Percentiles rank a stretch among this genome's conserved stretches.
These are phyloP conservation scores for Diaporthe sp. DNA, from an alignment of 2,329 filamentous ascomycete species.

Conservation along the genomic window DNA sequence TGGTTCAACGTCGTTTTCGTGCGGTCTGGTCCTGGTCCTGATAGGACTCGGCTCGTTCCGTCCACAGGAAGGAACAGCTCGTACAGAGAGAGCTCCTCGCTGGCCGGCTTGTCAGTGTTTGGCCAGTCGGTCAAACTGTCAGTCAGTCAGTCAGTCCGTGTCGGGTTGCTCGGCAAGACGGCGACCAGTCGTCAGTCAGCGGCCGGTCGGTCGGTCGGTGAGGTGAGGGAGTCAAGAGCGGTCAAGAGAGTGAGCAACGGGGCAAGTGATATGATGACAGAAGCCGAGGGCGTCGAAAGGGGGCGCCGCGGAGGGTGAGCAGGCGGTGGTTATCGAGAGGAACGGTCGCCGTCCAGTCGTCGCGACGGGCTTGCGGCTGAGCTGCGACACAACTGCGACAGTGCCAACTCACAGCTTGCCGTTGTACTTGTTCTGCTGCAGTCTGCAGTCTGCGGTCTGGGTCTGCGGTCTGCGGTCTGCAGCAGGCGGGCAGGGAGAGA, in stretches of 20 bases:
- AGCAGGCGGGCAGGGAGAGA: conserved; percentile 23
- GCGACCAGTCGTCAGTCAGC: conserved; percentile 17
- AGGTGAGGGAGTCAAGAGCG: not conserved
- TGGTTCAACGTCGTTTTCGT: conserved; percentile 17
- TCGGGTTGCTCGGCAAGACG: conserved; percentile 19
- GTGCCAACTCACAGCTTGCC: conserved; percentile 28
- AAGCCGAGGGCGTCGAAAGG: conserved; percentile 24
- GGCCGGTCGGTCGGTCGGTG: conserved; percentile 12
- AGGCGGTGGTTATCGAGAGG: conserved; percentile 24
- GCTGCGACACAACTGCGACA: conserved; percentile 34
- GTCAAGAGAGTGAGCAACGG: conserved; percentile 13
- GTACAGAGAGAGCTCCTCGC: not conserved
- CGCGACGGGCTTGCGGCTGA: conserved; percentile 26
- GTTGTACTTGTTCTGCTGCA: conserved; percentile 34
- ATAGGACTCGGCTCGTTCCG: conserved; percentile 24
- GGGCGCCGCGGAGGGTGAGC: conserved; percentile 24
- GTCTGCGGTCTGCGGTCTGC: conserved; percentile 38
- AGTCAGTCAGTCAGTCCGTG: not conserved
- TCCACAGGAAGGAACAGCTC: not conserved
- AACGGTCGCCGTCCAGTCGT: conserved; percentile 29
- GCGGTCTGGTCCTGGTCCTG: conserved; percentile 16
- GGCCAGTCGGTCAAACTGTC: not conserved
- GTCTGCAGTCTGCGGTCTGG: conserved; percentile 37
- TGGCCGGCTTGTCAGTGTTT: conserved; percentile 15
- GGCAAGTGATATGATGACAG: conserved; percentile 32